Percentiles rank a stretch among this genome's conserved stretches.
Evolutionary conservation across 352 stramenopile genomes (phyloP).

Genomic region (Phytophthora europaea): DNA sequence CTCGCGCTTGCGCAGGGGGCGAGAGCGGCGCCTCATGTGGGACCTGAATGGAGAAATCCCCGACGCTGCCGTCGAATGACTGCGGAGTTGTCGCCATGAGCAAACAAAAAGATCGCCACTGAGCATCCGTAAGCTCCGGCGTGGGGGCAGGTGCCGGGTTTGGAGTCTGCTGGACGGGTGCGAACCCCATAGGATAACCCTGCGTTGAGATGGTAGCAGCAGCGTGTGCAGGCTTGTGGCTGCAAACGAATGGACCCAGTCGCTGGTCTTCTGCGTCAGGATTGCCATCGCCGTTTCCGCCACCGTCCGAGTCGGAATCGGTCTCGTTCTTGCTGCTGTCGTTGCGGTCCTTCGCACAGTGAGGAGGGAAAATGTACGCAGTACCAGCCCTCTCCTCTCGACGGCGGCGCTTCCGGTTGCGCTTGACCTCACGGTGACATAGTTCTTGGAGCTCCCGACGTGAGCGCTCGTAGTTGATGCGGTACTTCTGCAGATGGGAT

Average conservation of each 20-base stretch:
- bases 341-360: constrained; percentile 1
- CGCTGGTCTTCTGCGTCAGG: not conserved
- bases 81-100: constrained; percentile 61
- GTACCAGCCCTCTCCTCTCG: constrained; percentile 18
- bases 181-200: constrained; percentile 19
- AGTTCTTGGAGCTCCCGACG: constrained; percentile 79
- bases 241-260: not conserved
- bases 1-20: not conserved
- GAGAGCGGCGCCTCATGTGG: constrained; percentile 1
- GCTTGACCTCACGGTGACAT: constrained; percentile 70
- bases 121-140: constrained; percentile 57
- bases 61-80: not conserved
- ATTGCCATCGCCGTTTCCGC: constrained; percentile 1
- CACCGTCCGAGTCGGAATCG: constrained; percentile 9
- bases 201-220: constrained; percentile 23
- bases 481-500: constrained; percentile 89
- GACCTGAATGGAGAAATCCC: constrained; percentile 17
- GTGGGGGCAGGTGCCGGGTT: not conserved
- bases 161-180: not conserved
- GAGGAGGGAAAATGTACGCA: constrained; percentile 64
- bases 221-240: not conserved
- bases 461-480: constrained; percentile 81
- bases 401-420: constrained; percentile 51
- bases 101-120: constrained; percentile 72
- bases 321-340: constrained; percentile 23